Conservation (phyloP, 257 asterid species). For the Solanum clarkiae region DNA sequence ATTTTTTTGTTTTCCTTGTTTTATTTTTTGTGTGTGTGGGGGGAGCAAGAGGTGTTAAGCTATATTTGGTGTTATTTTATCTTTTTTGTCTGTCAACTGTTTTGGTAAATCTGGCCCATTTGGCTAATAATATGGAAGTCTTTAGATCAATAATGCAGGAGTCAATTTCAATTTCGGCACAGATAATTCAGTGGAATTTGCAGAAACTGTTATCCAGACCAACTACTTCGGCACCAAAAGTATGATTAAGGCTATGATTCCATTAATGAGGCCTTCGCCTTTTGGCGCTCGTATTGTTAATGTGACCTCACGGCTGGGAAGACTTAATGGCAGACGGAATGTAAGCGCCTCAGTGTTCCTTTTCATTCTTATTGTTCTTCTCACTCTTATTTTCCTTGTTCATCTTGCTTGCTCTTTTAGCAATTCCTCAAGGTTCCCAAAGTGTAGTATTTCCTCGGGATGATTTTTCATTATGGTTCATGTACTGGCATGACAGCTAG, state of each 20-base stretch:
- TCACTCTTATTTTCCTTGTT: neutral
- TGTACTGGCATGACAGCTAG: neutral
- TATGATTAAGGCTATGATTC: constrained; percentile 60
- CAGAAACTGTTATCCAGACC: constrained; percentile 58
- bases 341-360: constrained; percentile 10
- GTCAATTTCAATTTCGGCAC: constrained; percentile 64
- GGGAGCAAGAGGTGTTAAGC: neutral
- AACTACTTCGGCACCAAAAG: constrained; percentile 82
- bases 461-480: neutral
- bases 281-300: constrained; percentile 75
- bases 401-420: neutral
- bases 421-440: neutral
- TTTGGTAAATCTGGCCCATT: neutral
- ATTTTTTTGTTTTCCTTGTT: neutral
- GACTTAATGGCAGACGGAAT: constrained; percentile 73
- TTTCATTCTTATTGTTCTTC: neutral
- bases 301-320: constrained; percentile 77
- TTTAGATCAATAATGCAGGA: constrained; percentile 88
- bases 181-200: constrained; percentile 59
- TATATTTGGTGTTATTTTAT: neutral
- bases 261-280: constrained; percentile 56
- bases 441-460: neutral
- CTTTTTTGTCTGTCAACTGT: neutral
- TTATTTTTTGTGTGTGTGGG: neutral
- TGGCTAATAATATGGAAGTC: constrained; percentile 3